Evolutionary conservation across 805 yeast genomes (phyloP).

Genomic region (Wickerhamiella allomyrinae): DNA sequence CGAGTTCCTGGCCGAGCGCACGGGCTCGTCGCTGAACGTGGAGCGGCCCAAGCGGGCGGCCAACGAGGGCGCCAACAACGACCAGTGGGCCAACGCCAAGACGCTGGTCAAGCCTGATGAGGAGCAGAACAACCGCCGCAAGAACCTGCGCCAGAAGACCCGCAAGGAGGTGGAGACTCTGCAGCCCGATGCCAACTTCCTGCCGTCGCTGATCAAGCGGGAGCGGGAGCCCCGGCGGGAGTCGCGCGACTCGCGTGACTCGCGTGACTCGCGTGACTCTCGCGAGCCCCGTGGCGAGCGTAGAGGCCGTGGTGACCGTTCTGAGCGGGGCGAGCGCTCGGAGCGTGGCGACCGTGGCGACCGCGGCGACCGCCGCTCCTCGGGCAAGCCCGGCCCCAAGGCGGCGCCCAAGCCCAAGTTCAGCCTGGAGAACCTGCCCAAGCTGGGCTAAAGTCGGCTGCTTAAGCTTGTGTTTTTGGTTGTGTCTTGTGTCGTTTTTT

Average conservation of each 20-base stretch:
- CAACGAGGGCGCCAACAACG: constrained; percentile 44
- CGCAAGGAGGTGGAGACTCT: constrained; percentile 64
- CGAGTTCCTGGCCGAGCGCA: constrained; percentile 67
- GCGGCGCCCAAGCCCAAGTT: constrained; percentile 10
- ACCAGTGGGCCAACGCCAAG: constrained; percentile 36
- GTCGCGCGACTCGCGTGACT: constrained; percentile 11
- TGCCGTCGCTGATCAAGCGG: constrained; percentile 24
- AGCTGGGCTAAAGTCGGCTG: constrained; percentile 8
- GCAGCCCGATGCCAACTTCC: constrained; percentile 17
- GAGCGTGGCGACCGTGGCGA: constrained; percentile 14
- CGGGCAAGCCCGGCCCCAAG: constrained; percentile 16
- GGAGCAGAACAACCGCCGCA: constrained; percentile 46
- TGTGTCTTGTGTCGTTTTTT: not conserved
- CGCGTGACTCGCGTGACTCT: constrained; percentile 12
- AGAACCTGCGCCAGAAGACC: constrained; percentile 57
- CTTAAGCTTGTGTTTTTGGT: not conserved
- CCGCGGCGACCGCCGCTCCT: constrained; percentile 5
- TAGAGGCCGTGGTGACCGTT: constrained; percentile 26
- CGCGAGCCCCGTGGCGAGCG: constrained; percentile 23
- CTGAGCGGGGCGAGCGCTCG: constrained; percentile 16
- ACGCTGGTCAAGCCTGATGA: constrained; percentile 46
- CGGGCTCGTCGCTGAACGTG: constrained; percentile 15
- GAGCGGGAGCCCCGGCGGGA: constrained; percentile 35
- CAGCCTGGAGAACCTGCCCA: constrained; percentile 17
- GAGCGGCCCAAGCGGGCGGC: constrained; percentile 27